These are phyloP conservation scores for Sphaceloma murrayae DNA, from an alignment of 2,329 filamentous ascomycete species.

Conservation along the genomic window DNA sequence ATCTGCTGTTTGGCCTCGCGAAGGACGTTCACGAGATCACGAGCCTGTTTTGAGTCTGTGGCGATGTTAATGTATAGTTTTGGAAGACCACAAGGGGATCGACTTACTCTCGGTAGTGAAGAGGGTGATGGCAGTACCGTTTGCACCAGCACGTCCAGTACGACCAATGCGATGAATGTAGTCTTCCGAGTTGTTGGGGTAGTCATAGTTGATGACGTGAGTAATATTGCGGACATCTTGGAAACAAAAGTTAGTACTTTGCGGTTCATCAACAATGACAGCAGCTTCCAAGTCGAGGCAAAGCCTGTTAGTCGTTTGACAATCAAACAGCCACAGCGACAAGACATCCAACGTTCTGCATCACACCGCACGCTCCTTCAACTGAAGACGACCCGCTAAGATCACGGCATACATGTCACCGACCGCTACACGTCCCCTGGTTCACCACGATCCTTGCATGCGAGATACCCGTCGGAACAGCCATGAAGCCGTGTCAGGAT, in stretches of 20 bases:
- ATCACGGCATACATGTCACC: conserved; percentile 29
- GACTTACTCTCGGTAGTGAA: conserved; percentile 98
- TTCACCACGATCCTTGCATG: conserved; percentile 55
- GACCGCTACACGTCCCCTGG: conserved; percentile 49
- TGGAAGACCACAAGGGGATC: conserved; percentile 16
- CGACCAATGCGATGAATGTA: conserved; percentile 61
- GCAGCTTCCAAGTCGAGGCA: conserved; percentile 16
- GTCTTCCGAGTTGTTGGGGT: conserved; percentile 81
- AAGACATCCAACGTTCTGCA: conserved; percentile 9
- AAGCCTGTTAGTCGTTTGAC: conserved; percentile 8
- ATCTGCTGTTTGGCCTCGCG: conserved; percentile 97
- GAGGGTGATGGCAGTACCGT: conserved; percentile 92
- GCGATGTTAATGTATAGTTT: conserved; percentile 21
- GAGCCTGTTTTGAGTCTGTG: conserved; percentile 56
- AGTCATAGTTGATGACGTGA: conserved; percentile 99
- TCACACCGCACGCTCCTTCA: conserved; percentile 14
- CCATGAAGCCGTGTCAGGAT: conserved; percentile 11
- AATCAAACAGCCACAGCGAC: conserved; percentile 3
- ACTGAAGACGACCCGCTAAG: conserved; percentile 15
- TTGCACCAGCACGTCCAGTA: conserved; percentile 67
- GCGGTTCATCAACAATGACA: conserved; percentile 22
- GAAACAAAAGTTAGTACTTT: conserved; percentile 59
- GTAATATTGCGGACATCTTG: conserved; percentile 99
- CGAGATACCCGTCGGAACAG: conserved; percentile 28
- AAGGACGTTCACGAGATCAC: conserved; percentile 87